Conservation (phyloP, 768 basidiomycete species). For the Pisolithus sp. region DNA sequence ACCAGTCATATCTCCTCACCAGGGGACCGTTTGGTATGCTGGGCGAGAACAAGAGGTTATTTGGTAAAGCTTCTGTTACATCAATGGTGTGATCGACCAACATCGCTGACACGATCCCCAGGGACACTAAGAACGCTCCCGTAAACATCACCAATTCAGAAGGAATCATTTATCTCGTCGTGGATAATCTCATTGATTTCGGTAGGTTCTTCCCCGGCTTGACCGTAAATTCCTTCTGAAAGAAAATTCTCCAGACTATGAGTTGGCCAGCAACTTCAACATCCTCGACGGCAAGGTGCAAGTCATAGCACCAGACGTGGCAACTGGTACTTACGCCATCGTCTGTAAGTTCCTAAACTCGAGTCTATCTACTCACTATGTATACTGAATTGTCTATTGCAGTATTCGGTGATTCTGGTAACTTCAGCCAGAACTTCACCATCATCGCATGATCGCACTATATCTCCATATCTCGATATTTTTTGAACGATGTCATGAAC, state of each 20-base stretch:
- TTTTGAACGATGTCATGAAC: not conserved
- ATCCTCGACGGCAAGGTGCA: constrained; percentile 21
- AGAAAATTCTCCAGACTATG: constrained; percentile 10
- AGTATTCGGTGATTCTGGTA: constrained; percentile 33
- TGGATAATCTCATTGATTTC: constrained; percentile 13
- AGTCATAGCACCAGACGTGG: constrained; percentile 26
- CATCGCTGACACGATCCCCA: constrained; percentile 8
- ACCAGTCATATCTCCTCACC: constrained; percentile 17
- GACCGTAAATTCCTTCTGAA: constrained; percentile 4
- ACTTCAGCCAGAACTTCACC: constrained; percentile 21
- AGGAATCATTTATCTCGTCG: constrained; percentile 25
- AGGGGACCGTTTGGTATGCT: constrained; percentile 17
- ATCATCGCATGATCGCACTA: constrained; percentile 13
- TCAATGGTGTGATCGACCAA: not conserved
- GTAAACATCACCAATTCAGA: constrained; percentile 26
- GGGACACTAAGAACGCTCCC: constrained; percentile 26
- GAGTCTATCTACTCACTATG: not conserved
- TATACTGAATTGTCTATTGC: constrained; percentile 2
- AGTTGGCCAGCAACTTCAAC: constrained; percentile 22
- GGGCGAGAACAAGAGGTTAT: constrained; percentile 18
- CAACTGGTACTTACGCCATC: constrained; percentile 26
- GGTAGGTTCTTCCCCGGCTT: constrained; percentile 14
- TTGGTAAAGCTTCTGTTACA: constrained; percentile 20
- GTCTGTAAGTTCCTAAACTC: constrained; percentile 19
- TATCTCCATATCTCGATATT: no score